phyloP scores from a whole-genome alignment of 192 early-diverging fungal genomes.

The Entomortierella lignicola region DNA sequence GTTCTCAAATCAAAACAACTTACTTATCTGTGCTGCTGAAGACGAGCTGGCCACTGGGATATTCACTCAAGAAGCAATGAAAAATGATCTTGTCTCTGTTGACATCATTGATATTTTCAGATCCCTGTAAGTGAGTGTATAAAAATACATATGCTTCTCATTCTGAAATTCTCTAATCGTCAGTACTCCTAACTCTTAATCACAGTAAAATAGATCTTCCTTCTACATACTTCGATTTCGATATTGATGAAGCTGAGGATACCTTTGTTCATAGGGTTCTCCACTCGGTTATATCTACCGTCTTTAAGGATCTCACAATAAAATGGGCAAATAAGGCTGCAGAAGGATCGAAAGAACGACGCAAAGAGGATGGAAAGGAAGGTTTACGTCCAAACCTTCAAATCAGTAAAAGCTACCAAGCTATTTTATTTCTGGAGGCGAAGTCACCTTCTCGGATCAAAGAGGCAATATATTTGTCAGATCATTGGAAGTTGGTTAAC shows the following conservation, averaged over 20 bases:
- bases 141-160: too few relatives aligned
- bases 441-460: not conserved
- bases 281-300: not conserved
- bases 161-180: too few relatives aligned
- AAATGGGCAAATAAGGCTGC: slow-evolving; percentile 18
- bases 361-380: slow-evolving; percentile 8
- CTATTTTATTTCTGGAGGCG: slow-evolving; percentile 7
- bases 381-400: slow-evolving; percentile 14
- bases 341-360: slow-evolving; percentile 8
- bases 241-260: slow-evolving; percentile 1
- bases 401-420: not conserved
- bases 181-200: too few relatives aligned
- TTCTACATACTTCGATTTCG: not conserved
- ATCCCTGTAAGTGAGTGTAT: too few relatives aligned
- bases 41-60: too few relatives aligned
- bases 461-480: slow-evolving; percentile 1
- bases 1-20: too few relatives aligned
- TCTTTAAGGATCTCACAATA: slow-evolving; percentile 4
- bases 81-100: too few relatives aligned
- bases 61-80: too few relatives aligned
- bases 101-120: too few relatives aligned
- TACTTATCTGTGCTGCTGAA: too few relatives aligned
- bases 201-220: slow-evolving; percentile 9
- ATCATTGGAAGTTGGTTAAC: slow-evolving; percentile 9
- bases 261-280: slow-evolving; percentile 7